Conservation (phyloP, 2,329 filamentous ascomycete species). For the Ploettnerulaceae sp. region DNA sequence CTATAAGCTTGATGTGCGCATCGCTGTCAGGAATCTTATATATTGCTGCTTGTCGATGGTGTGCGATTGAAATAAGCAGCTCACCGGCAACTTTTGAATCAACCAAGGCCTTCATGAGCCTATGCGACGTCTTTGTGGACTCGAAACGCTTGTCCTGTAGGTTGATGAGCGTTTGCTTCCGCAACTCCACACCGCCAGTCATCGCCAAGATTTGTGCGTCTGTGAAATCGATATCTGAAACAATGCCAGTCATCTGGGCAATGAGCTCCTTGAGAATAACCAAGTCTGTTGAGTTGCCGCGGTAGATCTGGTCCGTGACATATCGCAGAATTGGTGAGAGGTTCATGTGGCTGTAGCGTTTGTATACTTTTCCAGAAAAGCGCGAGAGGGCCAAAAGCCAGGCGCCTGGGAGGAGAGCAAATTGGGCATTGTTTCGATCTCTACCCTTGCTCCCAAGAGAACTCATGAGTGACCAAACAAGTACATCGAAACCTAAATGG, state of each 20-base stretch:
- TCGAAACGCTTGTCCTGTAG: constrained; percentile 79
- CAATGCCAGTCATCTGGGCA: constrained; percentile 87
- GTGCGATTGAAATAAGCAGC: constrained; percentile 83
- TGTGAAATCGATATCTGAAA: constrained; percentile 80
- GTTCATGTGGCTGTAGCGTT: constrained; percentile 78
- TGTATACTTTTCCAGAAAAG: constrained; percentile 90
- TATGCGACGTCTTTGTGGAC: constrained; percentile 66
- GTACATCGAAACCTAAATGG: constrained; percentile 83
- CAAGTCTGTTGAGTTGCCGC: constrained; percentile 82
- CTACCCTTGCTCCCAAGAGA: constrained; percentile 59
- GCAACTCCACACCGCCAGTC: constrained; percentile 76
- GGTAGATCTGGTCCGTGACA: constrained; percentile 75
- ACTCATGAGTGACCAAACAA: constrained; percentile 88
- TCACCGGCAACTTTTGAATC: constrained; percentile 75
- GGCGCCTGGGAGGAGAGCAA: constrained; percentile 71
- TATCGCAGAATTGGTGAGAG: constrained; percentile 84
- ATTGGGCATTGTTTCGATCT: constrained; percentile 58
- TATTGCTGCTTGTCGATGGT: constrained; percentile 83
- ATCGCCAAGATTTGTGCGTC: constrained; percentile 84
- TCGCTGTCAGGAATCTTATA: constrained; percentile 66
- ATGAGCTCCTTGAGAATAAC: constrained; percentile 90
- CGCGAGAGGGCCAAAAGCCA: constrained; percentile 87
- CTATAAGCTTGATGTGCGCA: constrained; percentile 82
- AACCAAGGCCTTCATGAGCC: constrained; percentile 73
- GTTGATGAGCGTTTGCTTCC: constrained; percentile 73